Percentiles rank a stretch among this genome's conserved stretches.
Evolutionary conservation across 441 rosid genomes (phyloP).

Genomic region (Pelargonium fulgidum): DNA sequence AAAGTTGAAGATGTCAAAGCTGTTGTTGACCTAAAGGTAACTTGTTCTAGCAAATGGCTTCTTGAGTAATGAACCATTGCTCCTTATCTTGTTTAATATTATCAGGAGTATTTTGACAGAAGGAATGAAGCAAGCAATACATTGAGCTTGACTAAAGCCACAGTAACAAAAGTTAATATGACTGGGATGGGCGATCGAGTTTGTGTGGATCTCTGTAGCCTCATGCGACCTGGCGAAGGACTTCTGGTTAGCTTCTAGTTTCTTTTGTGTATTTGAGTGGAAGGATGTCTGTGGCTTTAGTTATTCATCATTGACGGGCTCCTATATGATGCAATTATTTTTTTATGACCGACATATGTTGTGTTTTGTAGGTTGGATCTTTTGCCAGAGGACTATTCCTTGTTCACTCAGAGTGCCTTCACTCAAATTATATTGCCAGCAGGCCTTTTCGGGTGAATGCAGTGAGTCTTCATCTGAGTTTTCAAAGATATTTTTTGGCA

Average conservation of each 20-base stretch:
- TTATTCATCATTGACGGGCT: constrained; percentile 8
- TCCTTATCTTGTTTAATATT: constrained; percentile 29
- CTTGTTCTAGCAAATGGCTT: constrained; percentile 9
- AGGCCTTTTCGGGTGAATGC: constrained; percentile 91
- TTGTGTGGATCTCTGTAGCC: constrained; percentile 92
- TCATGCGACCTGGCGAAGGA: constrained; percentile 89
- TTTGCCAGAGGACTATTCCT: constrained; percentile 90
- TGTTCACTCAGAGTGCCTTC: constrained; percentile 83
- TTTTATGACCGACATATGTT: background rate
- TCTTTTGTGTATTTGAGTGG: constrained; percentile 9
- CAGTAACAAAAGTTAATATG: constrained; percentile 44
- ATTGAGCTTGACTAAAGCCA: constrained; percentile 56
- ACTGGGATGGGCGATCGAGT: constrained; percentile 90
- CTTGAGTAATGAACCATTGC: constrained; percentile 15
- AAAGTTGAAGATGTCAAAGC: constrained; percentile 51
- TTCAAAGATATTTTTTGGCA: background rate
- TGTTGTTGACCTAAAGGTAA: constrained; percentile 66
- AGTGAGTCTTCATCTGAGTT: constrained; percentile 35
- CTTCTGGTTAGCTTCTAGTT: constrained; percentile 51
- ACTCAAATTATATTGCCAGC: constrained; percentile 79
- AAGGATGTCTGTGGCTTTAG: background rate
- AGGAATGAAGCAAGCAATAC: constrained; percentile 51
- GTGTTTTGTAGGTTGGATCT: constrained; percentile 62
- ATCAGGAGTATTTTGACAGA: constrained; percentile 73
- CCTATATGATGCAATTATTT: background rate